Conservation (phyloP, 495 filamentous ascomycete species). For the Tuber microsphaerosporum region DNA sequence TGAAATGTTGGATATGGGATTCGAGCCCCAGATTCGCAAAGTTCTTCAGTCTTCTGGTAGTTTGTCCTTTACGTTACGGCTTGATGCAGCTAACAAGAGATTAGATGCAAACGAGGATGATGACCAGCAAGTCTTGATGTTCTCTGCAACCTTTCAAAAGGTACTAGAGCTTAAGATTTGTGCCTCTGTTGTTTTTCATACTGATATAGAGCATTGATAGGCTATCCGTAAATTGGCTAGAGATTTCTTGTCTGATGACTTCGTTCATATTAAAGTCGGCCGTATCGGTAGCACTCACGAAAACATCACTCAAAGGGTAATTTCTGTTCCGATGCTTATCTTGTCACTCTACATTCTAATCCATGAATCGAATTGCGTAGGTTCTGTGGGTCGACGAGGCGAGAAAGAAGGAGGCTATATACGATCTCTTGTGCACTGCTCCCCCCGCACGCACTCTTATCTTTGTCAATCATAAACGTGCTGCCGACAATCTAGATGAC, state of each 20-base stretch:
- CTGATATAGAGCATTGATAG: constrained; percentile 42
- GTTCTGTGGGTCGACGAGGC: constrained; percentile 56
- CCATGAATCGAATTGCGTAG: constrained; percentile 27
- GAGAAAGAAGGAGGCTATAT: constrained; percentile 61
- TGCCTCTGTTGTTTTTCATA: not conserved
- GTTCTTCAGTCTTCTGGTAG: constrained; percentile 33
- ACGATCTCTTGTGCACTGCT: constrained; percentile 62
- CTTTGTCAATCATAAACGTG: constrained; percentile 74
- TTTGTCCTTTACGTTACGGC: not conserved
- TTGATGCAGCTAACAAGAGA: not conserved
- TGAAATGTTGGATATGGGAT: constrained; percentile 62
- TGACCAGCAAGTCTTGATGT: constrained; percentile 80
- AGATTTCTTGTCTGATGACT: constrained; percentile 61
- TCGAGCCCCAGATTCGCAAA: constrained; percentile 45
- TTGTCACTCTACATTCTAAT: constrained; percentile 5
- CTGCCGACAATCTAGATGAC: constrained; percentile 77
- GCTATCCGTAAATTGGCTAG: constrained; percentile 65
- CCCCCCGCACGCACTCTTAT: constrained; percentile 74
- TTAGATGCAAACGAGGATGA: constrained; percentile 63
- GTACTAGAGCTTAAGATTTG: not conserved
- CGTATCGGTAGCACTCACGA: constrained; percentile 69
- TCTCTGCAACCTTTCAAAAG: constrained; percentile 74
- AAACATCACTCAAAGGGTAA: constrained; percentile 64
- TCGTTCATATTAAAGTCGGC: constrained; percentile 74
- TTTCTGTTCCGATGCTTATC: constrained; percentile 33